Conservation (phyloP, 2,329 filamentous ascomycete species). For the Zymoseptoria pseudotritici region DNA sequence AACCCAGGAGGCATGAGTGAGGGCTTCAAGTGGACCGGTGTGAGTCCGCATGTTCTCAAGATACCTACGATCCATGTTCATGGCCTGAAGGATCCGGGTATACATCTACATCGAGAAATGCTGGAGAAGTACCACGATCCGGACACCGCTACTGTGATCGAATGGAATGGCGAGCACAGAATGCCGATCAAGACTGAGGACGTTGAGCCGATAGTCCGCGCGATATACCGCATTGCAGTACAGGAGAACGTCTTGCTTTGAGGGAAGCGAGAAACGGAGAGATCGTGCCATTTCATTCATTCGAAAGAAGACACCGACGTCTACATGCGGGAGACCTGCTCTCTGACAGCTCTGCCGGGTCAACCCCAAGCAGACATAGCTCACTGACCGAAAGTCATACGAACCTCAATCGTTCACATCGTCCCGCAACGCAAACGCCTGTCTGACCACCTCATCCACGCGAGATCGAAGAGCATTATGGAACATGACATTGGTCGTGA, state of each 20-base stretch:
- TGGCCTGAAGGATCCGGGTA: constrained; percentile 52
- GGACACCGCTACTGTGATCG: constrained; percentile 50
- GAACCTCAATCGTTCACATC: constrained; percentile 49
- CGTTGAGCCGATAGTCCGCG: constrained; percentile 50
- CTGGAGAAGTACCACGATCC: constrained; percentile 53
- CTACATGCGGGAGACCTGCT: neutral
- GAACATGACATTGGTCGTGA: constrained; percentile 79
- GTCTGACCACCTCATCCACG: constrained; percentile 67
- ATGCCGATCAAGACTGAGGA: constrained; percentile 62
- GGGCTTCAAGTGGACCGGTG: constrained; percentile 37
- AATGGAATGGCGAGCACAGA: constrained; percentile 68
- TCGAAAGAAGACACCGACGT: neutral
- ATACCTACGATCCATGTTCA: constrained; percentile 63
- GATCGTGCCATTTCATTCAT: neutral
- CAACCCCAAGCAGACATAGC: neutral
- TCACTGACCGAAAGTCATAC: neutral
- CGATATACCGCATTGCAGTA: constrained; percentile 47
- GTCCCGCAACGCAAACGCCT: constrained; percentile 71
- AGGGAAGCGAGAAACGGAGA: neutral
- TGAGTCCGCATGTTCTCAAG: constrained; percentile 42
- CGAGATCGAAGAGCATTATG: constrained; percentile 73
- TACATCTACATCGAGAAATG: constrained; percentile 52
- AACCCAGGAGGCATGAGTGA: constrained; percentile 38
- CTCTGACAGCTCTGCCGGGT: neutral
- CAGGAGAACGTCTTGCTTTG: constrained; percentile 36